phyloP scores from a whole-genome alignment of 192 early-diverging fungal species.

The Coemansia javaensis region DNA sequence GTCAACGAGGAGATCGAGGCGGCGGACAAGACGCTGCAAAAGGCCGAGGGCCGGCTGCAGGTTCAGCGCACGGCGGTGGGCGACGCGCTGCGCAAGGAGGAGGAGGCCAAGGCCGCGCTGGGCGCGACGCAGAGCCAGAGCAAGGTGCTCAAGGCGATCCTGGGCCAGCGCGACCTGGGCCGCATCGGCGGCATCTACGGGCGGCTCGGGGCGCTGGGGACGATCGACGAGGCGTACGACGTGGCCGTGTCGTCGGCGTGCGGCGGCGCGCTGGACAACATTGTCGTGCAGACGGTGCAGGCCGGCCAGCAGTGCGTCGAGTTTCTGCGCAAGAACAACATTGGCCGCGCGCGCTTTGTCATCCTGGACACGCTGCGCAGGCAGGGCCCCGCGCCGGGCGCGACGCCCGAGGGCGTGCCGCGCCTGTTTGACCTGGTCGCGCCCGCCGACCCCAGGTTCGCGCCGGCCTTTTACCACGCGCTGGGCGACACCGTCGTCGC shows the following conservation, averaged over 20 bases:
- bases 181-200: constrained; percentile 74
- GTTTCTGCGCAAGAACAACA: constrained; percentile 72
- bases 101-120: constrained; percentile 63
- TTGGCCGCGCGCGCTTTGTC: constrained; percentile 84
- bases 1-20: constrained; percentile 54
- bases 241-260: constrained; percentile 92
- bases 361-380: constrained; percentile 71
- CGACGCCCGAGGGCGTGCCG: constrained; percentile 74
- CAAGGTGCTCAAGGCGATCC: constrained; percentile 61
- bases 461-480: constrained; percentile 80
- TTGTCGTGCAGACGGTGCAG: constrained; percentile 88
- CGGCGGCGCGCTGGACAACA: constrained; percentile 66
- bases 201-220: constrained; percentile 92
- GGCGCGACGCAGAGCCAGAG: constrained; percentile 62
- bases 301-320: constrained; percentile 86
- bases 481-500: constrained; percentile 88
- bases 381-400: constrained; percentile 47
- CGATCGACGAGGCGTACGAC: constrained; percentile 91
- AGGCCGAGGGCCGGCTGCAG: constrained; percentile 35
- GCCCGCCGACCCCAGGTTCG: constrained; percentile 66
- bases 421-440: constrained; percentile 87
- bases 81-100: constrained; percentile 58
- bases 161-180: constrained; percentile 68
- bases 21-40: constrained; percentile 39
- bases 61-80: constrained; percentile 35